Percentiles rank a stretch among this genome's conserved stretches.
Evolutionary conservation across 108 stramenopile genomes (phyloP).

Genomic region (Cylindrotheca fusiformis): DNA sequence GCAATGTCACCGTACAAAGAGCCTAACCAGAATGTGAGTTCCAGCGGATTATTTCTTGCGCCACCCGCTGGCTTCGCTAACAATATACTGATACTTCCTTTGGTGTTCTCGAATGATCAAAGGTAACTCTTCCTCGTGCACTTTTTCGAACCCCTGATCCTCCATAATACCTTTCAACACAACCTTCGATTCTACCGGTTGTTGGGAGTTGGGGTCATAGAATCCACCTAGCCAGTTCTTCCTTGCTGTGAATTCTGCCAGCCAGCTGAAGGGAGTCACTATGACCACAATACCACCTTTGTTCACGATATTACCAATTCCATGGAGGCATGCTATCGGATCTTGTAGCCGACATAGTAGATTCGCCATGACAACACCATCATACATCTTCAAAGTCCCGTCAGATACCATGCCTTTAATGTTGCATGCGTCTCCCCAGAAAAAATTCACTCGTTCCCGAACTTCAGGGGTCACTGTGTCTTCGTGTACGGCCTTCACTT

Average conservation of each 20-base stretch:
- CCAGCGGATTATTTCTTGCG: constrained; percentile 35
- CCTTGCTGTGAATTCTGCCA: constrained; percentile 79
- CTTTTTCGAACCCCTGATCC: constrained; percentile 68
- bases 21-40: no score
- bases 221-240: constrained; percentile 74
- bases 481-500: constrained; percentile 50
- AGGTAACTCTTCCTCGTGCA: constrained; percentile 70
- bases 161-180: constrained; percentile 65
- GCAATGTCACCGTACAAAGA: no score
- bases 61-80: constrained; percentile 85
- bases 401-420: constrained; percentile 40
- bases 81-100: constrained; percentile 89
- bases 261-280: constrained; percentile 86
- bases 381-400: constrained; percentile 63
- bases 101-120: constrained; percentile 88
- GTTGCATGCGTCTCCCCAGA: constrained; percentile 77
- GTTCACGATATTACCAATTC: constrained; percentile 62
- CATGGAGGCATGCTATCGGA: constrained; percentile 73
- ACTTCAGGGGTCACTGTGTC: constrained; percentile 36
- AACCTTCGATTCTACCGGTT: constrained; percentile 58
- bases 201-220: constrained; percentile 42
- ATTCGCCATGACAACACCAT: constrained; percentile 83
- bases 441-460: constrained; percentile 62
- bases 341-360: constrained; percentile 84
- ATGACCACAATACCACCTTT: constrained; percentile 83